These are phyloP conservation scores for Clarireedia hainanense DNA, from an alignment of 2,329 filamentous ascomycete species.

Conservation along the genomic window DNA sequence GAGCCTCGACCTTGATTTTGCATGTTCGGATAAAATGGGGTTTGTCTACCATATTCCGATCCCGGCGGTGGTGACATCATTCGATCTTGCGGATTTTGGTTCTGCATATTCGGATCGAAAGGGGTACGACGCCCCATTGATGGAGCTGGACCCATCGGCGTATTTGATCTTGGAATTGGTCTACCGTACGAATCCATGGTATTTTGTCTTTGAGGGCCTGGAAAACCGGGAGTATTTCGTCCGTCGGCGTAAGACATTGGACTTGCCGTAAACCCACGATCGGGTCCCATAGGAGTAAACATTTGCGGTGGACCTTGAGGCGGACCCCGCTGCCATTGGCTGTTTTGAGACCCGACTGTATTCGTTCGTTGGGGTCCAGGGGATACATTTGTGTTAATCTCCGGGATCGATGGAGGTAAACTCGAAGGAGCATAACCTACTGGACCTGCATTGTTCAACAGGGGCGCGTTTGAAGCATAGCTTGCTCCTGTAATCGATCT, in stretches of 20 bases:
- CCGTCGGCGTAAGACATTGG: conserved; percentile 23
- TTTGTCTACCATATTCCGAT: conserved; percentile 1
- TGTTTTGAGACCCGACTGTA: conserved; percentile 21
- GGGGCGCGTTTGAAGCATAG: conserved; percentile 56
- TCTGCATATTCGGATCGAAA: conserved; percentile 16
- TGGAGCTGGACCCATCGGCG: conserved; percentile 18
- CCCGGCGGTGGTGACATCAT: neutral
- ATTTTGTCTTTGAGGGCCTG: conserved; percentile 7
- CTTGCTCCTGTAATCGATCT: conserved; percentile 47
- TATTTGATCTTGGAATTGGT: conserved; percentile 25
- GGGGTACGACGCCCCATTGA: conserved; percentile 23
- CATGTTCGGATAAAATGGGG: neutral
- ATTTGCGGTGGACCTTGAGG: conserved; percentile 20
- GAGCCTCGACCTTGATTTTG: neutral
- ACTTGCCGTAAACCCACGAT: conserved; percentile 25
- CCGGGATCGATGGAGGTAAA: conserved; percentile 24
- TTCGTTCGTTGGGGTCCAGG: conserved; percentile 22
- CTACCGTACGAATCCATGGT: conserved; percentile 20
- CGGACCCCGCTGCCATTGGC: conserved; percentile 20
- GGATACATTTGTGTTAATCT: conserved; percentile 18
- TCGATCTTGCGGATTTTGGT: conserved; percentile 1
- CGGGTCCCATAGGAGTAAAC: conserved; percentile 21
- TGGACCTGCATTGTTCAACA: conserved; percentile 50
- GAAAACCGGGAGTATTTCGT: conserved; percentile 5
- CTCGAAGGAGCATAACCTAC: conserved; percentile 43